These are phyloP conservation scores for Neurospora intermedia DNA, from an alignment of 495 filamentous ascomycete genomes.

Conservation along the genomic window DNA sequence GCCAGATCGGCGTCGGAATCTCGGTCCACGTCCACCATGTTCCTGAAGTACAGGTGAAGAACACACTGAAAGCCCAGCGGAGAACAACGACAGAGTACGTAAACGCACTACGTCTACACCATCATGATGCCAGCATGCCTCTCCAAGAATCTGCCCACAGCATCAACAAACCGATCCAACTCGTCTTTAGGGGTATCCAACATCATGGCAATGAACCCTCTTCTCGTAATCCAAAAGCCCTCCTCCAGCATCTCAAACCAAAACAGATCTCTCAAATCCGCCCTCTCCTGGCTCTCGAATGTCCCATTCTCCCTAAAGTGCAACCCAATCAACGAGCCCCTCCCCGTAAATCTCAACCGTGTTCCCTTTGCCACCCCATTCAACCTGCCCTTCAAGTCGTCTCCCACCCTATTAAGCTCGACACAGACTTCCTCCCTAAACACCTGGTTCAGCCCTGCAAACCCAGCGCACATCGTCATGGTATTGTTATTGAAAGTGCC, in stretches of 20 bases:
- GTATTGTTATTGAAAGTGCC: conserved; percentile 64
- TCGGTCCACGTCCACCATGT: neutral
- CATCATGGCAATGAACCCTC: conserved; percentile 34
- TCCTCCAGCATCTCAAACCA: conserved; percentile 40
- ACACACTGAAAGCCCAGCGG: neutral
- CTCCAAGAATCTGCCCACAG: conserved; percentile 16
- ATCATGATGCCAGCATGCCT: conserved; percentile 14
- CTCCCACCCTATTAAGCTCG: conserved; percentile 29
- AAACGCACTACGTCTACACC: neutral
- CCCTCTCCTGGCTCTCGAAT: conserved; percentile 19
- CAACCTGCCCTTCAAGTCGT: conserved; percentile 23
- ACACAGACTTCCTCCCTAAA: conserved; percentile 30
- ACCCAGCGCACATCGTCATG: conserved; percentile 46
- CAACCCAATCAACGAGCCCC: conserved; percentile 34
- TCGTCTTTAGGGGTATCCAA: conserved; percentile 30
- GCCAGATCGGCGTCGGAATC: neutral
- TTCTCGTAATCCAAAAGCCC: conserved; percentile 36
- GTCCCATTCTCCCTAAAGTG: conserved; percentile 24
- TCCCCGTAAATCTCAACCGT: conserved; percentile 28
- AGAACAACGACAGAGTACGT: neutral
- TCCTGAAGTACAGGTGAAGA: neutral
- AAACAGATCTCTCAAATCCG: conserved; percentile 32
- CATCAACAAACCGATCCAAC: conserved; percentile 30
- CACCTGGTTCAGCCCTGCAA: conserved; percentile 30
- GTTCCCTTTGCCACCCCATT: conserved; percentile 23